phyloP scores from a whole-genome alignment of 495 filamentous ascomycete species.

The Barbatosphaeria neglecta region DNA sequence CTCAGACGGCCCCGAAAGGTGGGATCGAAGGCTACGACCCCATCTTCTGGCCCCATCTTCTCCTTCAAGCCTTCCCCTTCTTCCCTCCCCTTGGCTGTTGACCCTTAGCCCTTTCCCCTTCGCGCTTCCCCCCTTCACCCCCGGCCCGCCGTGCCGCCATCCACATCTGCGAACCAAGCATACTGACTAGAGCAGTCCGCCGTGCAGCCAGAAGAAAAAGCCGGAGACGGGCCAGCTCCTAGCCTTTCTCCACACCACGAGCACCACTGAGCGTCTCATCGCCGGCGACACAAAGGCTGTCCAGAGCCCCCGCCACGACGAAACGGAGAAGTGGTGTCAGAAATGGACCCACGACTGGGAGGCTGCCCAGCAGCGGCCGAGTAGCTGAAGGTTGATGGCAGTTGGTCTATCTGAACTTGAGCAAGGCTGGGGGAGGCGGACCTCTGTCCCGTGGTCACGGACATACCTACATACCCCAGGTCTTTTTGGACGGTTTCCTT shows the following conservation, averaged over 20 bases:
- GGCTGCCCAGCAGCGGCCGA: background rate
- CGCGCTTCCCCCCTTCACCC: no score
- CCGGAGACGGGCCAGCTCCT: background rate
- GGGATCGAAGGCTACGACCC: no score
- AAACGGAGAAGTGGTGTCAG: background rate
- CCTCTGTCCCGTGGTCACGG: no score
- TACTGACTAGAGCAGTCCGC: background rate
- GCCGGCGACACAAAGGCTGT: background rate
- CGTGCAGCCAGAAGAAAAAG: background rate
- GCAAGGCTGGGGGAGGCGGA: no score
- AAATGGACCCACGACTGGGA: background rate
- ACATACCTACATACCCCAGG: no score
- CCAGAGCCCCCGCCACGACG: background rate
- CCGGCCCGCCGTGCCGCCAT: no score
- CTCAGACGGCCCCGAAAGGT: background rate
- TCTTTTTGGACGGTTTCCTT: no score
- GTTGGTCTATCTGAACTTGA: no score
- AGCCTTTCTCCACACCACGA: background rate
- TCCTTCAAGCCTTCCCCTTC: background rate
- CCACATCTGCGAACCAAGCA: no score
- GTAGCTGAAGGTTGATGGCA: background rate
- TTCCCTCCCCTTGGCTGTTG: no score
- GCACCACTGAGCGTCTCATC: background rate
- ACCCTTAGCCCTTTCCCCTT: no score
- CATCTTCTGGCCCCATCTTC: no score